Base-by-base conservation (phyloP, 2,329 filamentous ascomycete genomes). In the Colletotrichum somersetense region DNA sequence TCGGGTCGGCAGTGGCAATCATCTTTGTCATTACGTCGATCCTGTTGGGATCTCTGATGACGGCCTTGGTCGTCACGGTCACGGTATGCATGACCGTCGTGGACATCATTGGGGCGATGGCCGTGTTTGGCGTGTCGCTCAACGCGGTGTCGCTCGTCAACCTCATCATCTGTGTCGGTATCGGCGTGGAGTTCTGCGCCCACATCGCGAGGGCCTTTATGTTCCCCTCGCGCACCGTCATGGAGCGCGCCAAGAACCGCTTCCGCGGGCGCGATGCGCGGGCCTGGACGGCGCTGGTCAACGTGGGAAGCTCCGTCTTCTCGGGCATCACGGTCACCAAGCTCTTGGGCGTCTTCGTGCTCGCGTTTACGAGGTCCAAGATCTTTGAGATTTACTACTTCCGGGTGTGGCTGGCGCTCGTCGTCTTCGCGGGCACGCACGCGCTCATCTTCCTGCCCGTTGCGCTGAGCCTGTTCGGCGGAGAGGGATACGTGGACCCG, bases 321-420 rank as follows among this genome's bases (percentile, higher is more conserved):
- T 97, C 93, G 42, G 96, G 96, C 2, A 99, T 99, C 80, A 98
- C 96, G 0, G 87, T 99, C 64, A 99, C 96, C 2, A 99, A 99
- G 83, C 88, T 99, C 1, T 85, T 99, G 2, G 96, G 96, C 4
- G 96, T 99, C 0, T 92, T 89, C 57, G 96, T 99, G 46, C 86
- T 99, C 26, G 96, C 96, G 0, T 99, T 98, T 78, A 99, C 96
- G 10, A 87, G 93, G 63, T 97, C 94, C 81, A 99, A 98, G 89
- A 99, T 99, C 79, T 99, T 99, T 78, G 97, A 99, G 85, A 94
- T 99, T 70, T 99, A 99, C 84, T 99, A 99, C 83, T 99, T 99
- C 87, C 89, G 96, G 55, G 93, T 99, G 55, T 99, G 96, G 96
- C 85, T 98, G 23, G 92, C 95, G 8, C 88, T 99, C 66, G 95